Evolutionary conservation across 805 yeast species (phyloP).

Genomic region (Metschnikowia rubicola): DNA sequence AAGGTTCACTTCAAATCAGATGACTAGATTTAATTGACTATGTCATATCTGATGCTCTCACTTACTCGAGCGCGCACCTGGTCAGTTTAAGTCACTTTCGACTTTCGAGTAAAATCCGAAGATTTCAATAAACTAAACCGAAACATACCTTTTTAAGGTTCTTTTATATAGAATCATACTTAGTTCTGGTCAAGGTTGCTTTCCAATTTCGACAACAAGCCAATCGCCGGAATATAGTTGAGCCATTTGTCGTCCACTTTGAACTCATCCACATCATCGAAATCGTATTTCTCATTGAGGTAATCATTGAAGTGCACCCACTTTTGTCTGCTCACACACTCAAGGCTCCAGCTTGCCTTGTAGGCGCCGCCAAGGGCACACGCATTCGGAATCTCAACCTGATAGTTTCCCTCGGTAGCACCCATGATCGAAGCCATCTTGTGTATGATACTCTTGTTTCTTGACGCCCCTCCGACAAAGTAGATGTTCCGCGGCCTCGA

Average conservation of each 20-base stretch:
- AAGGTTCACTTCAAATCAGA: too few species aligned
- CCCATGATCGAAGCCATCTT: slow-evolving; percentile 73
- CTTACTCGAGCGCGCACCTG: too few species aligned
- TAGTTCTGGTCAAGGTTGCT: slow-evolving; percentile 11
- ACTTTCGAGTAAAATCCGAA: too few species aligned
- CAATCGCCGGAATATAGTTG: slow-evolving; percentile 50
- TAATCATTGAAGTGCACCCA: slow-evolving; percentile 45
- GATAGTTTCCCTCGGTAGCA: slow-evolving; percentile 59
- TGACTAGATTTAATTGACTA: too few species aligned
- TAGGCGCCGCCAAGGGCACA: slow-evolving; percentile 92
- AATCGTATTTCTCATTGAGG: slow-evolving; percentile 32
- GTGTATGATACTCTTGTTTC: slow-evolving; percentile 61
- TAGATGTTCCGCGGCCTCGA: slow-evolving; percentile 65
- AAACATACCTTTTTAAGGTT: neutral
- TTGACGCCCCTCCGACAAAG: slow-evolving; percentile 87
- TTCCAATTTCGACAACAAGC: slow-evolving; percentile 48
- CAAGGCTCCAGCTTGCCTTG: slow-evolving; percentile 72
- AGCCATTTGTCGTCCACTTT: slow-evolving; percentile 44
- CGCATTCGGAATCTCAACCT: slow-evolving; percentile 78
- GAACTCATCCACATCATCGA: slow-evolving; percentile 46
- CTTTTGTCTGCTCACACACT: slow-evolving; percentile 27
- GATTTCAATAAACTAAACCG: too few species aligned
- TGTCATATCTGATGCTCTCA: too few species aligned
- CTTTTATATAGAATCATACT: neutral
- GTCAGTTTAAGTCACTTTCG: too few species aligned